Base-by-base conservation (phyloP, 306 rosid species). In the Argentina anserina region DNA sequence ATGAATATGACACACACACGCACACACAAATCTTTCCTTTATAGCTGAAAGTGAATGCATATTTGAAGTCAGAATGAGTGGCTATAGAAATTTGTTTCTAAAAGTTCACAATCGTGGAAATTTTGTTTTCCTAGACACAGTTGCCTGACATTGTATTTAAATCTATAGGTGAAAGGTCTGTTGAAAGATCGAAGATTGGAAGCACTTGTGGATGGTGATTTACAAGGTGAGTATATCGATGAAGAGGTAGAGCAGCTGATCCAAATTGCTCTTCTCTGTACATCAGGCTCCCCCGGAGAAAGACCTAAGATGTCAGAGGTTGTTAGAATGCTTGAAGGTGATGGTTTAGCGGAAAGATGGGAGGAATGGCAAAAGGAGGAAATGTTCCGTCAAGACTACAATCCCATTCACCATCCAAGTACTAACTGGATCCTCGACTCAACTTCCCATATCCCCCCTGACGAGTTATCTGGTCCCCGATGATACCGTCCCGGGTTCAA, bases 261-360 rank as follows among this genome's bases (percentile, higher is more conserved):
- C 83, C 96, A 91, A 78, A 90, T 94, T 60, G 96, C 96, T 61
- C 83, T 94, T 52, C 84, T 91, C 28, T 94, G 99, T 91, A 94
- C 93, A 10, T 91, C 88, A 82, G 88, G 89, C 60, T 62, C 97
- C 7, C 88, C 95, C 2, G 72, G 78, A 78, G 95, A 94, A 74
- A 86, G 97, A 52, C 99, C 99, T 0, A 94, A 90, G 84, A 94
- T 94, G 99, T 94, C 96, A 1, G 95, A 89, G 70, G 91, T 94
- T 28, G 97, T 91, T 10, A 86, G 97, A 77, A 93, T 93, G 98
- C 96, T 93, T 31, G 97, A 93, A 87, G 98, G 97, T 5, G 95
- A 94, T 60, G 97, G 96, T 40, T 83, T 91, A 77, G 89, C 95
- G 0, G 94, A 89, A 71, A 89, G 93, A 83, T 87, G 99, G 96